phyloP scores from a whole-genome alignment of 768 basidiomycete genomes.

The Russula vinacea region DNA sequence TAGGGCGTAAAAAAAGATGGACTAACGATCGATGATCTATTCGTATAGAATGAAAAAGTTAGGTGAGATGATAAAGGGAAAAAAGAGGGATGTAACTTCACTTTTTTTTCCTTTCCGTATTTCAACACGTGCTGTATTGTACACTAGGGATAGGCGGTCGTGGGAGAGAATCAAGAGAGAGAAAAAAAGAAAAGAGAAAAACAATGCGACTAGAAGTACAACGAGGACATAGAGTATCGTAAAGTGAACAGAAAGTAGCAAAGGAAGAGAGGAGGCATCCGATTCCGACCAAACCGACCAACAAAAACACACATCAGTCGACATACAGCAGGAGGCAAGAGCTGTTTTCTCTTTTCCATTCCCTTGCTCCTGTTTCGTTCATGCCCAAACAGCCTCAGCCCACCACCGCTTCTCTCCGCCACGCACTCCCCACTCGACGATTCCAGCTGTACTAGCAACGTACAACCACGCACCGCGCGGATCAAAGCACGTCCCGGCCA shows the following conservation, averaged over 20 bases:
- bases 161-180: background rate
- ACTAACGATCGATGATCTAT: too few relatives aligned
- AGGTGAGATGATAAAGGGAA: background rate
- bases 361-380: constrained; percentile 6
- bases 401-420: constrained; percentile 76
- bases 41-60: background rate
- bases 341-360: background rate
- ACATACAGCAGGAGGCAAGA: background rate
- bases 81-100: too few relatives aligned
- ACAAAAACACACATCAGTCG: too few relatives aligned
- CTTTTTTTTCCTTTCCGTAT: background rate
- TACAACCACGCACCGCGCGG: constrained; percentile 65
- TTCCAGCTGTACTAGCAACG: constrained; percentile 58
- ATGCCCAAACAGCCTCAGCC: constrained; percentile 49
- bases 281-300: too few relatives aligned
- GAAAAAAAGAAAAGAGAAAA: background rate
- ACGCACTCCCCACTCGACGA: constrained; percentile 75
- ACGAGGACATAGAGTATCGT: background rate
- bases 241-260: background rate
- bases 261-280: background rate
- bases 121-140: background rate
- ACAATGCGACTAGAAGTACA: constrained; percentile 7
- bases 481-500: constrained; percentile 75
- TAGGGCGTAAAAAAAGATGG: too few relatives aligned
- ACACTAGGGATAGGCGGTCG: background rate